phyloP scores from a whole-genome alignment of 495 filamentous ascomycete species.

The Neurospora sp. region DNA sequence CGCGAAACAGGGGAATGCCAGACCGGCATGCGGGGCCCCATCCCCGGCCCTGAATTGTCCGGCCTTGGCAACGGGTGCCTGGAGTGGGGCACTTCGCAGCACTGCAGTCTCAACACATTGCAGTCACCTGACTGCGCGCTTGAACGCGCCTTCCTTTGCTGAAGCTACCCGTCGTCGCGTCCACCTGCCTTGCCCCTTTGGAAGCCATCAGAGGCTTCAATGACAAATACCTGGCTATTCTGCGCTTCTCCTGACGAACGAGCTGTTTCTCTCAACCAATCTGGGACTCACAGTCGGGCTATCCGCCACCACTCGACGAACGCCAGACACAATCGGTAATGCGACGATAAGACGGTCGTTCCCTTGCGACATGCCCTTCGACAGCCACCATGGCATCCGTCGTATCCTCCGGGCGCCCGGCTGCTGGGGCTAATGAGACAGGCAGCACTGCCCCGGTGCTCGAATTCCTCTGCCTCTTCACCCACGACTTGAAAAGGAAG shows the following conservation, averaged over 20 bases:
- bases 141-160: neutral
- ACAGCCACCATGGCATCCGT: constrained; percentile 10
- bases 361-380: constrained; percentile 1
- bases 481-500: constrained; percentile 72
- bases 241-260: neutral
- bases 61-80: neutral
- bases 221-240: neutral
- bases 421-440: neutral
- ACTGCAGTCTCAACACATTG: neutral
- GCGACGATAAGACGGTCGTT: neutral
- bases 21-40: neutral
- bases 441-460: constrained; percentile 50
- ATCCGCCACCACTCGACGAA: constrained; percentile 1
- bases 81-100: neutral
- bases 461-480: constrained; percentile 79
- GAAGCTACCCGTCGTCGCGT: neutral
- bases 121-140: neutral
- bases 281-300: neutral
- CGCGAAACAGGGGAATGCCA: neutral
- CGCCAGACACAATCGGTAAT: neutral
- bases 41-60: neutral
- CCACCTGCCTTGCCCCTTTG: neutral
- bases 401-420: constrained; percentile 7
- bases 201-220: neutral
- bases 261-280: neutral